Base-by-base conservation (phyloP, 768 basidiomycete genomes). In the Sarcodon aspratus region DNA sequence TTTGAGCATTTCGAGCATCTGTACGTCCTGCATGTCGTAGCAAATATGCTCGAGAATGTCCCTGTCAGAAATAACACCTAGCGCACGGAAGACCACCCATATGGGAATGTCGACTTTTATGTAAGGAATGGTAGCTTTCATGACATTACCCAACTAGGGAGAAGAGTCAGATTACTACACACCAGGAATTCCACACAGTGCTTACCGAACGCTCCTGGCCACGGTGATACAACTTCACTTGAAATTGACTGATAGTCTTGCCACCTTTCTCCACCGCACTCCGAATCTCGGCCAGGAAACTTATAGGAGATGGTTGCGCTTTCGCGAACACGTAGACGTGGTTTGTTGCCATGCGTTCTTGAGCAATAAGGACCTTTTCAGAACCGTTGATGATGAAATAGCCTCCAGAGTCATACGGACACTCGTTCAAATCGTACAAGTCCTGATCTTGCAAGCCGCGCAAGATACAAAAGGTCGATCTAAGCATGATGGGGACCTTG, bases 301-400 rank as follows among this genome's bases (percentile, higher is more conserved):
- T 91, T 57, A 96, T 88, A 1, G 94, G 93, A 13, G 92, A 94
- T 3, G 95, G 94, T 56, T 95, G 91, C 0, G 90, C 90, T 67
- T 98, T 99, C 46, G 94, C 92, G 60, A 99, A 99, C 47, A 97
- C 93, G 66, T 98, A 99, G 55, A 99, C 96, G 60, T 96, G 94
- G 69, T 99, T 99, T 18, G 92, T 94, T 9, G 96, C 95, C 94
- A 98, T 98, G 47, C 96, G 82, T 64, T 99, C 96, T 65, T 99
- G 96, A 1, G 96, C 96, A 64, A 99, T 99, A 52, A 99, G 74
- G n/a, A 99, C 96, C 66, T 99, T 99, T 64, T 99, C 96, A 2
- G 96, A 98, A 10, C 96, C 96, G 57, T 97, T 98, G 70, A 99
- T 97, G 61, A 99, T 91, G 65, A 99, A 99, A 64, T 99, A 99